Evolutionary conservation across 1,284 basidiomycete genomes (phyloP).

Genomic region (Pisolithus thermaeus): DNA sequence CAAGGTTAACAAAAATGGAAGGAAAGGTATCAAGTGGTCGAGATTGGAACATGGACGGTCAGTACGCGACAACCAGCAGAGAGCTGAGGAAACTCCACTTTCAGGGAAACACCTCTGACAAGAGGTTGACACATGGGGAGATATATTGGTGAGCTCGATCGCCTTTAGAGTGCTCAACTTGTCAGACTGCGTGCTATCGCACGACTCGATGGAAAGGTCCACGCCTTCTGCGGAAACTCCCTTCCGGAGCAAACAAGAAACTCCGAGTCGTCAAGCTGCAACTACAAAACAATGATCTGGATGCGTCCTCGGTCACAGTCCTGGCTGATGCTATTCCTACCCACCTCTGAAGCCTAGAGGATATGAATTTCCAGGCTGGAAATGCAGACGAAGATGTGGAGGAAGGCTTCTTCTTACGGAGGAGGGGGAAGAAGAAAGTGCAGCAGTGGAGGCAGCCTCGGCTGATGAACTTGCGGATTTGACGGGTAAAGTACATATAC

Average conservation of each 20-base stretch:
- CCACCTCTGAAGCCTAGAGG: too few species aligned
- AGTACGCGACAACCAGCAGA: conserved; percentile 81
- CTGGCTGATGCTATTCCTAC: too few species aligned
- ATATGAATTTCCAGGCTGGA: too few species aligned
- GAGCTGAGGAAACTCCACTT: conserved; percentile 84
- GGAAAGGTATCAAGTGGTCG: conserved; percentile 69
- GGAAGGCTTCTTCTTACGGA: too few species aligned
- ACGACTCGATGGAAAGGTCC: conserved; percentile 63
- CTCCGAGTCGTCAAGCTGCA: conserved; percentile 74
- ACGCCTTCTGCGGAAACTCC: conserved; percentile 62
- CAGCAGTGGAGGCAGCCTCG: too few species aligned
- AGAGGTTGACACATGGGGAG: conserved; percentile 64
- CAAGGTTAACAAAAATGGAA: conserved; percentile 59
- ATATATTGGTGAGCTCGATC: conserved; percentile 67
- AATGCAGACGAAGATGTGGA: too few species aligned
- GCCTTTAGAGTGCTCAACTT: conserved; percentile 77
- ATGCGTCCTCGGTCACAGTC: too few species aligned
- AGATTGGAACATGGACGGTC: conserved; percentile 92
- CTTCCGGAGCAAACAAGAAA: conserved; percentile 68
- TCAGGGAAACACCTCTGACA: conserved; percentile 85
- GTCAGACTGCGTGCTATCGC: conserved; percentile 86
- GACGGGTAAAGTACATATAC: too few species aligned
- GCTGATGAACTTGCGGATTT: too few species aligned
- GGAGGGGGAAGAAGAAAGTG: too few species aligned
- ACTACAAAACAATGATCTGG: conserved; percentile 56